Evolutionary conservation across 371 early-diverging fungal species (phyloP).

Genomic region (Circinella umbellata): DNA sequence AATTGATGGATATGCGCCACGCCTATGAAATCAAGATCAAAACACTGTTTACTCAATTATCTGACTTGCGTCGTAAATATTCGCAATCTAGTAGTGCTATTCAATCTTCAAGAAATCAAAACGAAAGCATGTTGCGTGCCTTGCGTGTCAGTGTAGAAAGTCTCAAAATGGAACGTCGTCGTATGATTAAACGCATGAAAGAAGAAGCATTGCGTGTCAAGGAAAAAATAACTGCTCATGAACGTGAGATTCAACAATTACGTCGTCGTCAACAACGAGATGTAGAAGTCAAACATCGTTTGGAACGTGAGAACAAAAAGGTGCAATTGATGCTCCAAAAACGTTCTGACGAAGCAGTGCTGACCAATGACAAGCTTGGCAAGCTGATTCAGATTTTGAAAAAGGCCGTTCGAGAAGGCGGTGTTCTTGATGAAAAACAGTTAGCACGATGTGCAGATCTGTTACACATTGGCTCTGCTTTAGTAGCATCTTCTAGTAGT

Average conservation of each 20-base stretch:
- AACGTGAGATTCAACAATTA: slow-evolving; percentile 75
- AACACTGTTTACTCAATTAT: slow-evolving; percentile 48
- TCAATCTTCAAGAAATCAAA: slow-evolving; percentile 55
- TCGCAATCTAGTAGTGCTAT: slow-evolving; percentile 59
- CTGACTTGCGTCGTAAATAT: slow-evolving; percentile 62
- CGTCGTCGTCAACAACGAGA: slow-evolving; percentile 70
- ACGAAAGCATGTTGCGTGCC: slow-evolving; percentile 55
- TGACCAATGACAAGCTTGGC: slow-evolving; percentile 61
- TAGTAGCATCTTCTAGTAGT: slow-evolving; percentile 18
- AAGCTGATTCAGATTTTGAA: slow-evolving; percentile 49
- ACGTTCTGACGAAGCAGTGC: slow-evolving; percentile 56
- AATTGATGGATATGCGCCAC: slow-evolving; percentile 34
- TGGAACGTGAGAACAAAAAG: slow-evolving; percentile 69
- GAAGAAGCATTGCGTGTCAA: slow-evolving; percentile 72
- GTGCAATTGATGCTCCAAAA: slow-evolving; percentile 58
- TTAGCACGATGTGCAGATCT: slow-evolving; percentile 31
- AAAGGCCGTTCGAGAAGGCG: slow-evolving; percentile 46
- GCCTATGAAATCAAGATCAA: slow-evolving; percentile 75
- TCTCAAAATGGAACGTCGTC: slow-evolving; percentile 75
- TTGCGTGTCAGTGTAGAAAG: slow-evolving; percentile 61
- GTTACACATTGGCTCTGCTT: slow-evolving; percentile 28
- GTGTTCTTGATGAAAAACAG: slow-evolving; percentile 38
- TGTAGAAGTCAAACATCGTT: slow-evolving; percentile 63
- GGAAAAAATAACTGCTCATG: slow-evolving; percentile 64
- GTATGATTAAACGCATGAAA: slow-evolving; percentile 80